Conservation (phyloP, 192 early-diverging fungal genomes). For the Coemansia sp. region DNA sequence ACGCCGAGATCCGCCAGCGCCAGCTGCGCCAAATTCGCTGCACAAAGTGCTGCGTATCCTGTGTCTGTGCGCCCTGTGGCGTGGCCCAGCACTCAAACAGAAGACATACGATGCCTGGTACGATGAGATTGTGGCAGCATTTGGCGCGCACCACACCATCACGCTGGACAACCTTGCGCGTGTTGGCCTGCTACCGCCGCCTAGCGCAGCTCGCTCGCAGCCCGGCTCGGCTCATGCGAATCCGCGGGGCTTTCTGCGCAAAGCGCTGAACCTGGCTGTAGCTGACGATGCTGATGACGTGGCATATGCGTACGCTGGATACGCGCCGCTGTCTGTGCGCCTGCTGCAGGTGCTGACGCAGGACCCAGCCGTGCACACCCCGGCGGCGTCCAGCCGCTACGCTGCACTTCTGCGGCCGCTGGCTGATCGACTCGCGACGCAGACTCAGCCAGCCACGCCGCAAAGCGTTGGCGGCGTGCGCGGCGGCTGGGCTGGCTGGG, state of each 20-base stretch:
- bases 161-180: conserved; percentile 79
- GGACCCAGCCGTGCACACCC: conserved; percentile 42
- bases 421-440: conserved; percentile 18
- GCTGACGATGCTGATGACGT: conserved; percentile 88
- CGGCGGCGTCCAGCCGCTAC: conserved; percentile 35
- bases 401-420: conserved; percentile 43
- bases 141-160: conserved; percentile 85
- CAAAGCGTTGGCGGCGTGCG: conserved; percentile 40
- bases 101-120: conserved; percentile 82
- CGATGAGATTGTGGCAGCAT: conserved; percentile 84
- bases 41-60: conserved; percentile 76
- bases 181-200: conserved; percentile 58
- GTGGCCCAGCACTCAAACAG: conserved; percentile 73
- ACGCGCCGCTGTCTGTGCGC: conserved; percentile 87
- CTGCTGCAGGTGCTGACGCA: conserved; percentile 77
- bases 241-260: conserved; percentile 57
- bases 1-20: conserved; percentile 11
- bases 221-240: conserved; percentile 31
- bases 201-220: conserved; percentile 29
- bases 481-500: conserved; percentile 84
- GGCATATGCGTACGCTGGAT: conserved; percentile 92
- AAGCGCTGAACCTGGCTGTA: conserved; percentile 74
- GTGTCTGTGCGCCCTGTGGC: conserved; percentile 79
- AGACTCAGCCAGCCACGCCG: neutral
- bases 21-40: conserved; percentile 31